Percentiles rank a stretch among this genome's conserved stretches.
These are phyloP conservation scores for Alternaria gansuensis DNA, from an alignment of 2,329 filamentous ascomycete species.

Conservation along the genomic window DNA sequence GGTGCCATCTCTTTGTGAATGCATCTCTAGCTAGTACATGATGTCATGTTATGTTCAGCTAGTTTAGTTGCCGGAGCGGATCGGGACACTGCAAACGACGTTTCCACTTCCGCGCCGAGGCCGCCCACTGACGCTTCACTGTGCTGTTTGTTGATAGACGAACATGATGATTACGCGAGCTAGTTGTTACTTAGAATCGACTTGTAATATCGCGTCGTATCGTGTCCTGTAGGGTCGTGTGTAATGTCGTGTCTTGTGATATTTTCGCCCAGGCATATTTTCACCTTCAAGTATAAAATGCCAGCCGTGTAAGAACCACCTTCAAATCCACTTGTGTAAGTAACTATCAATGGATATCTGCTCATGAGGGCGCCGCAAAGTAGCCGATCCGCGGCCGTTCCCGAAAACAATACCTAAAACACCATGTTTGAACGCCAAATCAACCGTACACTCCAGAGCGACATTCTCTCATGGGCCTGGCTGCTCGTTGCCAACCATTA, in stretches of 20 bases:
- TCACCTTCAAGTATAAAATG: too few species aligned
- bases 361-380: conserved; percentile 36
- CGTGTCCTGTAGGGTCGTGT: too few species aligned
- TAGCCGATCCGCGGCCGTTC: conserved; percentile 49
- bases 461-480: too few species aligned
- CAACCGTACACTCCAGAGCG: background rate
- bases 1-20: background rate
- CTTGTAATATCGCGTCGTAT: too few species aligned
- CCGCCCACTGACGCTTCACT: background rate
- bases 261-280: too few species aligned
- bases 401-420: conserved; percentile 38
- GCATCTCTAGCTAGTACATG: conserved; percentile 1
- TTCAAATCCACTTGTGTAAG: too few species aligned
- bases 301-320: too few species aligned
- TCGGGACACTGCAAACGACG: conserved; percentile 12
- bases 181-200: conserved; percentile 1
- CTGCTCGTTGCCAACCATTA: too few species aligned
- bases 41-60: conserved; percentile 6
- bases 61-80: conserved; percentile 15
- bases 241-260: too few species aligned
- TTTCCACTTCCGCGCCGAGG: conserved; percentile 2
- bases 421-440: conserved; percentile 17
- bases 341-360: conserved; percentile 28
- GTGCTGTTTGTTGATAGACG: conserved; percentile 1
- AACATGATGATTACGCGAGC: conserved; percentile 8